Evolutionary conservation across 169 alveolate genomes (phyloP).

Genomic region (Plasmodium malariae): DNA sequence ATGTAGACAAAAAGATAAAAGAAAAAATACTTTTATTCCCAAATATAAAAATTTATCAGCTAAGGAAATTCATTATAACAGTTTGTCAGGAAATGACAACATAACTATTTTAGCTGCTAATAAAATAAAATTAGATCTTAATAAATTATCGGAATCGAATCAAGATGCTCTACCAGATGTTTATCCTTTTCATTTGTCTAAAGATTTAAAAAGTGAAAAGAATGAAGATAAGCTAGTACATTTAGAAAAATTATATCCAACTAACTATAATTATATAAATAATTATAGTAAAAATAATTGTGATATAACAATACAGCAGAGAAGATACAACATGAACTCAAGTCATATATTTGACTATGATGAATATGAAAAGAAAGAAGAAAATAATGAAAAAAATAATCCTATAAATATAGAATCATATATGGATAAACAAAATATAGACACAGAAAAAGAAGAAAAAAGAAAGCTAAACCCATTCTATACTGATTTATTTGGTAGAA

Average conservation of each 20-base stretch:
- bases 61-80: conserved; percentile 56
- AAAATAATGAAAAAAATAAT: neutral
- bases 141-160: conserved; percentile 21
- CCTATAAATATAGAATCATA: neutral
- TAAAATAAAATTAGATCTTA: conserved; percentile 58
- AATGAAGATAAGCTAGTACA: conserved; percentile 7
- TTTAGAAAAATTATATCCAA: conserved; percentile 64
- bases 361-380: conserved; percentile 12
- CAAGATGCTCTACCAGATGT: conserved; percentile 55
- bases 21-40: conserved; percentile 42
- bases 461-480: conserved; percentile 69
- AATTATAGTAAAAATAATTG: conserved; percentile 63
- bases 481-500: conserved; percentile 75
- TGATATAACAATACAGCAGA: conserved; percentile 42
- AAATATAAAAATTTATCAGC: conserved; percentile 53
- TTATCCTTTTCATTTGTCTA: conserved; percentile 73
- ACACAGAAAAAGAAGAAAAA: conserved; percentile 47
- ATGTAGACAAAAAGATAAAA: conserved; percentile 28
- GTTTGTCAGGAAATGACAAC: conserved; percentile 64
- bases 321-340: conserved; percentile 68
- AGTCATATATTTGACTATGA: conserved; percentile 75
- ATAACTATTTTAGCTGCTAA: conserved; percentile 74
- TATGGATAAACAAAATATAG: neutral
- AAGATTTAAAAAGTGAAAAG: conserved; percentile 20
- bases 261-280: conserved; percentile 70